A percentile compares a stretch with the other conserved stretches of the same genome.
Evolutionary conservation across 257 asterid species (phyloP).

Genomic region (Capsicum baccatum): DNA sequence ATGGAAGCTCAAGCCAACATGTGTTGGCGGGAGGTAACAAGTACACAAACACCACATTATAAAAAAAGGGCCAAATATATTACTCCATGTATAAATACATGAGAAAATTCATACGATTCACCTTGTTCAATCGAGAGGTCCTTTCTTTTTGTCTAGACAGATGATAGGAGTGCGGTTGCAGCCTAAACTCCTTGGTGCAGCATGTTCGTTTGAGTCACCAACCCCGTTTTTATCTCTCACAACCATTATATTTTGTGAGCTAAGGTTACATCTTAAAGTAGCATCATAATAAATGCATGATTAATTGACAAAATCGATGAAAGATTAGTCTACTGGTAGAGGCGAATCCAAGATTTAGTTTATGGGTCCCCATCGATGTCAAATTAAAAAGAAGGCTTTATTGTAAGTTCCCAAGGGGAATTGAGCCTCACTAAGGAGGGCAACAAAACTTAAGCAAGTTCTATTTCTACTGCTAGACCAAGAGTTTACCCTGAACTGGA

Average conservation of each 20-base stretch:
- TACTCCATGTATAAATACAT: no score
- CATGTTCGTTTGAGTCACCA: neutral
- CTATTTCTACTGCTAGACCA: neutral
- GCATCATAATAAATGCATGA: neutral
- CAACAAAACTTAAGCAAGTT: neutral
- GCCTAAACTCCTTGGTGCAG: neutral
- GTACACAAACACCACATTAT: no score
- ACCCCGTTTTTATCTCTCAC: slow-evolving; percentile 8
- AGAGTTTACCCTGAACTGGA: neutral
- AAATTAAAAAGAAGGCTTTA: neutral
- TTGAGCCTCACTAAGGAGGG: neutral
- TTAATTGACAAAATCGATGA: neutral
- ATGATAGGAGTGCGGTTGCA: neutral
- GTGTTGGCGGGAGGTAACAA: no score
- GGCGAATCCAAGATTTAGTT: neutral
- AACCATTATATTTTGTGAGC: slow-evolving; percentile 17
- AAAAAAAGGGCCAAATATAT: neutral
- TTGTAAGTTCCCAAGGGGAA: neutral
- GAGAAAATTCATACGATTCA: slow-evolving; percentile 17
- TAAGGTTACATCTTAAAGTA: neutral
- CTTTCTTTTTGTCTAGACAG: slow-evolving; percentile 18
- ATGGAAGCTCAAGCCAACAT: no score
- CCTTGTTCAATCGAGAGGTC: slow-evolving; percentile 16
- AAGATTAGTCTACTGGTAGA: neutral
- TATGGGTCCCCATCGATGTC: neutral